Conservation (phyloP, 2,329 filamentous ascomycete species). For the Penicillium frequentans region DNA sequence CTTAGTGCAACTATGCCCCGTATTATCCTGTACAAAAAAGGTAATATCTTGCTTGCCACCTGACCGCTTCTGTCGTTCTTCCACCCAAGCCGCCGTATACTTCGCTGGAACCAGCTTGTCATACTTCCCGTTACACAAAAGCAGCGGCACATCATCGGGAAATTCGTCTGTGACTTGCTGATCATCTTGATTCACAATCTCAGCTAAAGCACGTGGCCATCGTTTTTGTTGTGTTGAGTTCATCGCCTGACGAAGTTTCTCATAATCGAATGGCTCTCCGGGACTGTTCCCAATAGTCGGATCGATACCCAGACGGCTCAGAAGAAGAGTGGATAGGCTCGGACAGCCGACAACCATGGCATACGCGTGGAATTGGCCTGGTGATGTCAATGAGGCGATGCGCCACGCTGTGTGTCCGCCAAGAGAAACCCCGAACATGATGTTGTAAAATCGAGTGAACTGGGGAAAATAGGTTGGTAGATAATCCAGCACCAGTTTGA, state of each 20-base stretch:
- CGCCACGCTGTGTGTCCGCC: slow-evolving; percentile 3
- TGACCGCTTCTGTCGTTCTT: neutral
- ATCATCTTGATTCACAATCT: slow-evolving; percentile 1
- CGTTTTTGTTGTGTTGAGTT: neutral
- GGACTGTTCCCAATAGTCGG: neutral
- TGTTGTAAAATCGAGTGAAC: slow-evolving; percentile 1
- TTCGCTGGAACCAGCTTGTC: slow-evolving; percentile 2
- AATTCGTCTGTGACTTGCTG: neutral
- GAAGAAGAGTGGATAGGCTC: neutral
- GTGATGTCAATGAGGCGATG: neutral
- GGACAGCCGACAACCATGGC: slow-evolving; percentile 1
- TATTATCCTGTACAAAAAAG: slow-evolving; percentile 4
- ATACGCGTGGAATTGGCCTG: neutral
- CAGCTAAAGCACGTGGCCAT: neutral
- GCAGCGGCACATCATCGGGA: neutral
- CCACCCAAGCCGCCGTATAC: neutral
- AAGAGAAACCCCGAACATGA: slow-evolving; percentile 1
- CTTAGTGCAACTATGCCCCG: slow-evolving; percentile 3
- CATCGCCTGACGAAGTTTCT: neutral
- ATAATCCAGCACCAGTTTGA: slow-evolving; percentile 3
- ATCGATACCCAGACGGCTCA: neutral
- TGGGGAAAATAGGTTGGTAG: slow-evolving; percentile 1
- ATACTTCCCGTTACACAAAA: neutral
- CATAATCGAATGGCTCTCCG: neutral
- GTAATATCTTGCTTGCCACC: neutral